These are phyloP conservation scores for Chaetomium sp. DNA, from an alignment of 2,329 filamentous ascomycete genomes.

Conservation along the genomic window DNA sequence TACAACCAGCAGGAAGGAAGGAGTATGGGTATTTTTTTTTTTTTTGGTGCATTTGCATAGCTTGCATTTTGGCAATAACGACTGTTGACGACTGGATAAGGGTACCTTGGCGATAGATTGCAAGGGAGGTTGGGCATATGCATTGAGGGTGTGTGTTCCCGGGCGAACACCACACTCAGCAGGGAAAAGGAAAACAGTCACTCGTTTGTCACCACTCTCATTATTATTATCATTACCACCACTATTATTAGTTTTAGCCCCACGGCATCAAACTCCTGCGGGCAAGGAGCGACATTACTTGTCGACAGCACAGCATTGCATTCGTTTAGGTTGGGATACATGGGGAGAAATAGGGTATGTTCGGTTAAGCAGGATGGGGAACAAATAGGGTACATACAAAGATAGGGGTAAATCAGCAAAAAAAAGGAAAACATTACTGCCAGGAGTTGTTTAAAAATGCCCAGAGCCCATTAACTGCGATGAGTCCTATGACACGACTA, in stretches of 20 bases:
- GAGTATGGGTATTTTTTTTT: no score
- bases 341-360: background rate
- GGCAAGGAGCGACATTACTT: constrained; percentile 1
- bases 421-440: background rate
- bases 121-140: background rate
- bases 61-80: no score
- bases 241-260: constrained; percentile 1
- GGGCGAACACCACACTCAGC: background rate
- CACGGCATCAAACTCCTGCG: constrained; percentile 1
- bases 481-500: no score
- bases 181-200: background rate
- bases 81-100: background rate
- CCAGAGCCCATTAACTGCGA: no score
- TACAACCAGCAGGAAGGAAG: no score
- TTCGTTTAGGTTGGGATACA: no score
- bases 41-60: no score
- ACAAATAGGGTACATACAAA: background rate
- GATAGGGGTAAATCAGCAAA: background rate
- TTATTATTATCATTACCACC: background rate
- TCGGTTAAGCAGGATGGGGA: background rate
- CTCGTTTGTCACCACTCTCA: no score
- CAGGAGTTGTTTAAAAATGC: background rate
- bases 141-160: background rate
- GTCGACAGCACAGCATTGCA: background rate
- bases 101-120: background rate